Conservation (phyloP, 2,329 filamentous ascomycete genomes). For the Penicillium verrucosum region DNA sequence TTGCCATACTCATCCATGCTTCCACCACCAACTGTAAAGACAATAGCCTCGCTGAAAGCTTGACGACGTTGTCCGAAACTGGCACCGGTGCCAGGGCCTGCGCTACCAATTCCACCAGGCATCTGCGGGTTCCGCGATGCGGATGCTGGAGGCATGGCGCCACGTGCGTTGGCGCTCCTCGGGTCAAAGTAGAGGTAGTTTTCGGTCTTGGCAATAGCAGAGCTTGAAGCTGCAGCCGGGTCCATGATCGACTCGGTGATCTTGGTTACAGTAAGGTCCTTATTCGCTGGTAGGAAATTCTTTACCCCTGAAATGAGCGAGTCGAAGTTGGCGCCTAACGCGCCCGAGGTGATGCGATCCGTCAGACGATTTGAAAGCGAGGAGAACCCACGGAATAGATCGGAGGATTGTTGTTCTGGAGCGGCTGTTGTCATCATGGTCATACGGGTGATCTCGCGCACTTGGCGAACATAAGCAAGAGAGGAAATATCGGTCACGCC, state of each 20-base stretch:
- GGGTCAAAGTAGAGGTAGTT: slow-evolving; percentile 97
- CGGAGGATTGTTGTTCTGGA: slow-evolving; percentile 58
- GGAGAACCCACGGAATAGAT: slow-evolving; percentile 90
- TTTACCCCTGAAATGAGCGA: slow-evolving; percentile 94
- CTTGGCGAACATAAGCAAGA: slow-evolving; percentile 81
- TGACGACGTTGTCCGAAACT: slow-evolving; percentile 89
- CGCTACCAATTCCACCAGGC: slow-evolving; percentile 40
- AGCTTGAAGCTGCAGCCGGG: slow-evolving; percentile 80
- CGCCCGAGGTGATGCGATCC: slow-evolving; percentile 88
- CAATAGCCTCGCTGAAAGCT: slow-evolving; percentile 83
- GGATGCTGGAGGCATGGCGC: slow-evolving; percentile 81
- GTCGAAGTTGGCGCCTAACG: slow-evolving; percentile 83
- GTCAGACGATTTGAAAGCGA: slow-evolving; percentile 88
- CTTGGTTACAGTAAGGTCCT: slow-evolving; percentile 93
- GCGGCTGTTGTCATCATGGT: slow-evolving; percentile 89
- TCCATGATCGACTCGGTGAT: slow-evolving; percentile 99
- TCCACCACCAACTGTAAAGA: slow-evolving; percentile 93
- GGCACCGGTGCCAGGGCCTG: slow-evolving; percentile 67
- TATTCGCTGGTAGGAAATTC: slow-evolving; percentile 94
- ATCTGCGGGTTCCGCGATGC: slow-evolving; percentile 45
- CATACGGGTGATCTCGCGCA: slow-evolving; percentile 94
- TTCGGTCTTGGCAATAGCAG: slow-evolving; percentile 93
- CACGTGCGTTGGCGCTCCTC: slow-evolving; percentile 84
- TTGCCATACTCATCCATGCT: slow-evolving; percentile 99
- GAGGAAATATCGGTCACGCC: slow-evolving; percentile 71